Conservation (phyloP, 2,329 filamentous ascomycete genomes). For the Fusarium lateritium region DNA sequence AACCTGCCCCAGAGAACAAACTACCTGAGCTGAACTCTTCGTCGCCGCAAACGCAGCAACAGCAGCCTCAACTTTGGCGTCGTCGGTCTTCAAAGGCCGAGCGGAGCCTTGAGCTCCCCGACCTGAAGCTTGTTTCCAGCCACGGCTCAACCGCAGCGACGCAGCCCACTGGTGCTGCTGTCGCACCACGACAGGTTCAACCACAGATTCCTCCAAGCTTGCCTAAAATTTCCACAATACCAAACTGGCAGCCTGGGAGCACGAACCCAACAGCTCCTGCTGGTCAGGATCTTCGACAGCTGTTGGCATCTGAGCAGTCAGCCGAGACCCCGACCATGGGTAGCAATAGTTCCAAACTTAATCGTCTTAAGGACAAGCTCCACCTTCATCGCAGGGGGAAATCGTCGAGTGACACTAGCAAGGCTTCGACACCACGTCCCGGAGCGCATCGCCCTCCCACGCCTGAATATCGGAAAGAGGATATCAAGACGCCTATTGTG, state of each 20-base stretch:
- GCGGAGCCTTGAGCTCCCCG: slow-evolving; percentile 61
- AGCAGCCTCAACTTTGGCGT: slow-evolving; percentile 61
- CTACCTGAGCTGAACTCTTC: slow-evolving; percentile 40
- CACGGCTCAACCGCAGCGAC: slow-evolving; percentile 65
- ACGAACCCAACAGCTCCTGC: slow-evolving; percentile 26
- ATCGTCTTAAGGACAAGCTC: slow-evolving; percentile 51
- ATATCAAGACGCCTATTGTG: slow-evolving; percentile 56
- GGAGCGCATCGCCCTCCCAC: slow-evolving; percentile 61
- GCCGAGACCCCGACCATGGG: slow-evolving; percentile 53
- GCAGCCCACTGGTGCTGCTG: slow-evolving; percentile 22
- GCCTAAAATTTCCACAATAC: slow-evolving; percentile 36
- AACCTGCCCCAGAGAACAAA: slow-evolving; percentile 28
- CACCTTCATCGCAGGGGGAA: slow-evolving; percentile 46
- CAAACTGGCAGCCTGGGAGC: slow-evolving; percentile 35
- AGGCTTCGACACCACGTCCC: slow-evolving; percentile 39
- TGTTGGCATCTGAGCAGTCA: slow-evolving; percentile 31
- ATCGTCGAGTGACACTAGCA: slow-evolving; percentile 44
- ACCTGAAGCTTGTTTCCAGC: slow-evolving; percentile 64
- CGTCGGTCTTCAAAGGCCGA: slow-evolving; percentile 67
- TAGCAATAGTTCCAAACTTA: slow-evolving; percentile 52
- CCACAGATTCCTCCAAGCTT: slow-evolving; percentile 36
- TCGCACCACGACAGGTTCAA: slow-evolving; percentile 31
- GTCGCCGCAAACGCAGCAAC: slow-evolving; percentile 45
- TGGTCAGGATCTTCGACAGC: slow-evolving; percentile 24
- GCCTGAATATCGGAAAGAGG: slow-evolving; percentile 64